Evolutionary conservation across 768 basidiomycete genomes (phyloP), one percentile per base, ranked within the genome.

Genomic region (Boletus fagicola): DNA sequence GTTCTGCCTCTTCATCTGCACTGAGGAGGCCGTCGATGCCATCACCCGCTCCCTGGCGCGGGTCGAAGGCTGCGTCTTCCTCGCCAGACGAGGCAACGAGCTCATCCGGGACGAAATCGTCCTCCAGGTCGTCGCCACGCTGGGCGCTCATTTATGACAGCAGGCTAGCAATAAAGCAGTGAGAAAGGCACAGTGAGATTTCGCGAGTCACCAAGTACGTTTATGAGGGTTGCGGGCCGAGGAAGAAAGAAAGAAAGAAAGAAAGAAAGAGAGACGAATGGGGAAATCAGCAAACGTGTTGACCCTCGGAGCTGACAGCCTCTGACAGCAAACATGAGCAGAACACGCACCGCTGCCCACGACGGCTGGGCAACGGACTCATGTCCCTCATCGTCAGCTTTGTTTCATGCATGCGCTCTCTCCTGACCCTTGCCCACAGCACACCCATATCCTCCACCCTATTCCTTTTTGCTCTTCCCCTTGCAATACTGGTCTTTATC

Each of bases 61-160:
- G 51, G 26, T 70, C 63, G 18, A 71, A 68, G 52, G 50, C 35
- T 4, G 50, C 51, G 0, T 70, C 70, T 59, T 88, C 88, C 46
- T 83, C 86, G 12, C 78, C 86, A 0, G 85, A 87, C 15, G 82
- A 73, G 0, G 84, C 85, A 0, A 89, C 80, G 15, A 82, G 75
- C 44, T 87, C 86, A 59, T 94, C 86, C 33, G 80, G 80, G 50
- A 88, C 76, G 67, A 88, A 92, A 61, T 92, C 88, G 69, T 94
- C 92, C 48, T 89, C 90, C 20, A 94, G 78, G 77, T 91, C 91
- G 77, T 94, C 90, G 43, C 87, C 86, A 59, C 77, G 78, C 72
- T 75, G 71, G 45, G 57, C 65, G 65, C 67, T 72, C 62, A 69
- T 68, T 51, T 56, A 33, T 36, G 38, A 12, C 39, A 49, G n/a